Evolutionary conservation across 495 filamentous ascomycete species (phyloP).

Genomic region (Cetradonia linearis): DNA sequence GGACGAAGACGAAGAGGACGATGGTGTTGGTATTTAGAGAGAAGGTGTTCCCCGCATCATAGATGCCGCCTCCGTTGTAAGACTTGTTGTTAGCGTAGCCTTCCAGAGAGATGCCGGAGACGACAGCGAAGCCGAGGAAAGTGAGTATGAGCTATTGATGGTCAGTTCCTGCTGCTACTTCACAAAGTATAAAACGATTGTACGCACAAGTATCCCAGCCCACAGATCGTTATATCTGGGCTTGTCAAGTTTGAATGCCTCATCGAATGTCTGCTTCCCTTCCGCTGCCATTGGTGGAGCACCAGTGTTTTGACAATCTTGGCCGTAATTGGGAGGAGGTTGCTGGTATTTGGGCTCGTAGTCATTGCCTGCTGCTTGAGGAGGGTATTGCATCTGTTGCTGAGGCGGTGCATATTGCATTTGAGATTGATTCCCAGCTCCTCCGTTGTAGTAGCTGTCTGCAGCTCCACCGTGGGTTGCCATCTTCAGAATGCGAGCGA

Average conservation of each 20-base stretch:
- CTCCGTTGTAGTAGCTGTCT: slow-evolving; percentile 27
- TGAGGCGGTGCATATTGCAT: slow-evolving; percentile 7
- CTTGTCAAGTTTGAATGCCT: slow-evolving; percentile 67
- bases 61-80: slow-evolving; percentile 67
- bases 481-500: slow-evolving; percentile 8
- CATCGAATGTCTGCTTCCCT: slow-evolving; percentile 55
- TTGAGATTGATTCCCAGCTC: background rate
- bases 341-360: slow-evolving; percentile 18
- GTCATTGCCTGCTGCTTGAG: slow-evolving; percentile 15
- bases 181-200: background rate
- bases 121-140: slow-evolving; percentile 64
- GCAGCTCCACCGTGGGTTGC: slow-evolving; percentile 26
- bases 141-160: slow-evolving; percentile 52
- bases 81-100: slow-evolving; percentile 58
- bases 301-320: slow-evolving; percentile 21
- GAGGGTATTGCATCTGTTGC: slow-evolving; percentile 21
- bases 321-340: slow-evolving; percentile 23
- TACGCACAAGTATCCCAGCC: slow-evolving; percentile 64
- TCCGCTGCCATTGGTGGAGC: slow-evolving; percentile 9
- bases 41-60: slow-evolving; percentile 49
- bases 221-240: slow-evolving; percentile 85
- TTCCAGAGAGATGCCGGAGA: slow-evolving; percentile 66
- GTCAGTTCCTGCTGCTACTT: slow-evolving; percentile 9
- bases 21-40: slow-evolving; percentile 77
- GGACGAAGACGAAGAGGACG: slow-evolving; percentile 68